Conservation (phyloP, 1,284 basidiomycete species). For the Singerocomus inundabilis region DNA sequence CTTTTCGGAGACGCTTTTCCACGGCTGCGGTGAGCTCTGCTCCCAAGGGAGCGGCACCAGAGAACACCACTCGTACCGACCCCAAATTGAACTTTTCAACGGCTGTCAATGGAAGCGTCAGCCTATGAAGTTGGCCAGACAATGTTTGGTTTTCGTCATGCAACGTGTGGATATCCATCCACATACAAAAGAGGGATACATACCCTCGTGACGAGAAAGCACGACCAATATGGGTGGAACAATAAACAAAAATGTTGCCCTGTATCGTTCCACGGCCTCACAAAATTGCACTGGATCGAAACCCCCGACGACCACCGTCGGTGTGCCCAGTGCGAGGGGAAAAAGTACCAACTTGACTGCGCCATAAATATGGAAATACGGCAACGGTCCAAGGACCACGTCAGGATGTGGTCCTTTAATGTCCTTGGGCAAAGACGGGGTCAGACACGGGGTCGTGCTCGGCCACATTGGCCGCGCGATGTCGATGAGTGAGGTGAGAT, state of each 20-base stretch:
- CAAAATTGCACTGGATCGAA: constrained; percentile 78
- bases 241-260: constrained; percentile 59
- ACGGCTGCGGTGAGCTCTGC: constrained; percentile 53
- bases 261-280: constrained; percentile 62
- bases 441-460: constrained; percentile 28
- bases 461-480: constrained; percentile 45
- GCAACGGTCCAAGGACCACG: constrained; percentile 54
- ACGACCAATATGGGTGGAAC: constrained; percentile 86
- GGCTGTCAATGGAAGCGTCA: constrained; percentile 35
- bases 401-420: constrained; percentile 35
- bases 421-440: constrained; percentile 12
- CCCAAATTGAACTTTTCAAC: constrained; percentile 70
- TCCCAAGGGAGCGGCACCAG: constrained; percentile 83
- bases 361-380: constrained; percentile 56
- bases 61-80: constrained; percentile 59
- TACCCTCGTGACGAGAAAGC: constrained; percentile 64
- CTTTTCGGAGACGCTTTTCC: constrained; percentile 38
- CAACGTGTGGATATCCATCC: background rate
- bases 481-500: constrained; percentile 52
- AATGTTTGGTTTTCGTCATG: background rate
- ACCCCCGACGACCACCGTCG: constrained; percentile 65
- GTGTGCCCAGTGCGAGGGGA: constrained; percentile 55
- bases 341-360: constrained; percentile 59
- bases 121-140: background rate
- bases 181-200: constrained; percentile 7